Conservation (phyloP, 164 flowering plant species). For the Euptelea pleiosperma region DNA sequence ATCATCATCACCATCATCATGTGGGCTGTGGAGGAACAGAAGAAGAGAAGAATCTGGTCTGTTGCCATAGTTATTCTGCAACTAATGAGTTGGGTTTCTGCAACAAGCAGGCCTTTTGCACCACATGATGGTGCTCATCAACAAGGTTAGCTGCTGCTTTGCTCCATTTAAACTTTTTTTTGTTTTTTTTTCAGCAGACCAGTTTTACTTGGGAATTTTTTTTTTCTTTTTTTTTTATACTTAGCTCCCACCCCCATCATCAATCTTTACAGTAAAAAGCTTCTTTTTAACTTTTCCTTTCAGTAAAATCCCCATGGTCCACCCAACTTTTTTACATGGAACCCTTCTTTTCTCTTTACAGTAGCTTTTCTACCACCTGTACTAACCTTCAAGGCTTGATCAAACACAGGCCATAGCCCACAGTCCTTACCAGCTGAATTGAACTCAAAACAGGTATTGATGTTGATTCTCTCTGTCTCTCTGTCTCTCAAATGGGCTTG, state of each 20-base stretch:
- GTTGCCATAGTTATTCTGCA: constrained; percentile 11
- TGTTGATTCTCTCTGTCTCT: constrained; percentile 1
- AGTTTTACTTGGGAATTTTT: background rate
- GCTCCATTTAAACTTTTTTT: background rate
- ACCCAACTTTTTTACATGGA: background rate
- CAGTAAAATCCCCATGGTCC: background rate
- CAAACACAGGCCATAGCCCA: constrained; percentile 20
- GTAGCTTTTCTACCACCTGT: background rate
- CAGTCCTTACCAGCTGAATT: constrained; percentile 10
- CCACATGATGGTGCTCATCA: constrained; percentile 8
- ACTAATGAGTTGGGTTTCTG: constrained; percentile 22
- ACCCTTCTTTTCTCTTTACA: background rate
- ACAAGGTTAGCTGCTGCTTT: constrained; percentile 16
- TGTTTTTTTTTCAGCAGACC: background rate
- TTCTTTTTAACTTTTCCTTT: background rate
- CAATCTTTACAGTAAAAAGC: background rate
- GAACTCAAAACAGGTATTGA: constrained; percentile 29
- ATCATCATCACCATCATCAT: constrained; percentile 20
- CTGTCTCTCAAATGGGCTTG: constrained; percentile 9
- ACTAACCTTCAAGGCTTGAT: constrained; percentile 7
- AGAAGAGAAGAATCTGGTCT: constrained; percentile 12
- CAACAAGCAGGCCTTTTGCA: constrained; percentile 20
- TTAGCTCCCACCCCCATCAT: too few relatives aligned
- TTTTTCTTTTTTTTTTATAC: background rate
- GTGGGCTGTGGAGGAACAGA: constrained; percentile 8